A percentile compares a stretch with the other conserved stretches of the same genome.
Evolutionary conservation across 2,329 filamentous ascomycete species (phyloP).

Genomic region (Paecilomyces fulvus): DNA sequence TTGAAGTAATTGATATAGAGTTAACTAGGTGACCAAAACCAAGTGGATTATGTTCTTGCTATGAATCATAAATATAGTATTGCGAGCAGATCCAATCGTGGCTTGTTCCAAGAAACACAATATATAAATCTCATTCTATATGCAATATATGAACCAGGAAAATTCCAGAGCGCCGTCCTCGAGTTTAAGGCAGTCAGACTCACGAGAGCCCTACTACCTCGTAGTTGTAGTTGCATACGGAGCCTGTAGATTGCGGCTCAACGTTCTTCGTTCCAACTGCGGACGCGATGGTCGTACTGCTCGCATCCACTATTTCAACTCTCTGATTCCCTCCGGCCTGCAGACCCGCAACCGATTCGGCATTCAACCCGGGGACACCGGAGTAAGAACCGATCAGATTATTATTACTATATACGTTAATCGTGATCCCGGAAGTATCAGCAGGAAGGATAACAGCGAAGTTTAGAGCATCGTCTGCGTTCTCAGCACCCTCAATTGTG

Average conservation of each 20-base stretch:
- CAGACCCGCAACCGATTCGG: conserved; percentile 2
- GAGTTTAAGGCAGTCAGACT: neutral
- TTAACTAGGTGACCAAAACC: too few species aligned
- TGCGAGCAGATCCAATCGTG: too few species aligned
- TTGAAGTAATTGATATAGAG: too few species aligned
- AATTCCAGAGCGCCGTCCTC: too few species aligned
- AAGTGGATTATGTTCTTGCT: too few species aligned
- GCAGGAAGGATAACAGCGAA: conserved; percentile 5
- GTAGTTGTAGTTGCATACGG: conserved; percentile 9
- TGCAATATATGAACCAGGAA: too few species aligned
- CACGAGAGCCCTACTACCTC: conserved; percentile 5
- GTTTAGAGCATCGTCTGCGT: conserved; percentile 6
- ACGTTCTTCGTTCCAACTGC: conserved; percentile 7
- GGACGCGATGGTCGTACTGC: neutral
- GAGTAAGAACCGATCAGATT: conserved; percentile 2
- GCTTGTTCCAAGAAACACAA: too few species aligned
- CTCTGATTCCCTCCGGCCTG: conserved; percentile 5
- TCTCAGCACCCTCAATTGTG: neutral
- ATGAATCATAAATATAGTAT: too few species aligned
- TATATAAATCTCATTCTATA: too few species aligned
- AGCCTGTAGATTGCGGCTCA: neutral
- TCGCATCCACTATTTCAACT: conserved; percentile 4
- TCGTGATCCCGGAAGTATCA: neutral
- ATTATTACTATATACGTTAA: conserved; percentile 8
- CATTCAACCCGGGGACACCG: conserved; percentile 3